These are phyloP conservation scores for Leishmania martiniquensis DNA, from an alignment of 208 protist genomes.

Conservation along the genomic window DNA sequence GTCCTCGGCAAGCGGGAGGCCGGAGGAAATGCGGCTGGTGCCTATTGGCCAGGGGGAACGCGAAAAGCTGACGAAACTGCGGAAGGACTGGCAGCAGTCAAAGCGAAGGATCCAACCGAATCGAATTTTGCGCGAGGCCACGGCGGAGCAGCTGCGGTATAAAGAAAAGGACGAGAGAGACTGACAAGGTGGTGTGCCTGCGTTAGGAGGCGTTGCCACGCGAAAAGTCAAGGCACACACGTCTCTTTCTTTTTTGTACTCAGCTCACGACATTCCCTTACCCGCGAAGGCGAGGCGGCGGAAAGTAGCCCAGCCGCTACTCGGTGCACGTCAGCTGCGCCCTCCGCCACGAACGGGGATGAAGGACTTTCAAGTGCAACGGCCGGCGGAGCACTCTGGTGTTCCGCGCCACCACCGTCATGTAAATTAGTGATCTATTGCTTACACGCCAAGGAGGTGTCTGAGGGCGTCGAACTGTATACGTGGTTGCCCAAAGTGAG, in stretches of 20 bases:
- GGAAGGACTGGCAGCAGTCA: constrained; percentile 34
- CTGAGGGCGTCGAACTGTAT: too few relatives aligned
- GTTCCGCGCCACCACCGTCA: not conserved
- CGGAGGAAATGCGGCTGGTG: not conserved
- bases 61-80: constrained; percentile 35
- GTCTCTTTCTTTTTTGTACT: not conserved
- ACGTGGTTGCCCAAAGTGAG: too few relatives aligned
- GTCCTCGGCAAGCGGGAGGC: not conserved
- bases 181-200: not conserved
- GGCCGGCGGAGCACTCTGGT: not conserved
- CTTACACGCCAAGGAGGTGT: too few relatives aligned
- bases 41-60: constrained; percentile 1
- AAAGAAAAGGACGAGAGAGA: constrained; percentile 15
- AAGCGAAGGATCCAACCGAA: constrained; percentile 34
- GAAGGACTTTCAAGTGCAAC: not conserved
- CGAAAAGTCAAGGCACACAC: too few relatives aligned
- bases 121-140: constrained; percentile 31
- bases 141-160: constrained; percentile 23
- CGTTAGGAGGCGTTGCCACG: not conserved
- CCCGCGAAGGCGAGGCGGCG: not conserved
- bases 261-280: not conserved
- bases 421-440: not conserved
- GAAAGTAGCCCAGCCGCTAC: not conserved
- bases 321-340: not conserved
- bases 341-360: not conserved